These are phyloP conservation scores for Sphaceloma murrayae DNA, from an alignment of 2,329 filamentous ascomycete species.

Conservation along the genomic window DNA sequence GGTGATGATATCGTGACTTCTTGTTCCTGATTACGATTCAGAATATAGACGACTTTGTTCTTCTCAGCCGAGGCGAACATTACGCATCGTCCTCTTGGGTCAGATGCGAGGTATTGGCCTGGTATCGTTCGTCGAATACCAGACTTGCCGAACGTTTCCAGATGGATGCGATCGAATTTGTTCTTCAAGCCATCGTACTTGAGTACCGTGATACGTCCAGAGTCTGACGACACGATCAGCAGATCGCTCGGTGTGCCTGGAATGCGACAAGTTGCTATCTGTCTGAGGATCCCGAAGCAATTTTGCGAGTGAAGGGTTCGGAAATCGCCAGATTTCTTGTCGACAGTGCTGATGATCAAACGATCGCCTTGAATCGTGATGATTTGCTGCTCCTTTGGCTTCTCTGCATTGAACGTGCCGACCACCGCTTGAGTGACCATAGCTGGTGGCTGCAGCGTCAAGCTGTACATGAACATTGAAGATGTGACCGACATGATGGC, in stretches of 20 bases:
- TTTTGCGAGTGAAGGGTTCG: conserved; percentile 81
- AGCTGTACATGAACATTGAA: conserved; percentile 52
- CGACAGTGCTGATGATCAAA: conserved; percentile 76
- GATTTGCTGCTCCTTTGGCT: conserved; percentile 87
- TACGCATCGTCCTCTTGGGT: conserved; percentile 91
- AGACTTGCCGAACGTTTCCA: conserved; percentile 98
- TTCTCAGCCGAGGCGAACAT: conserved; percentile 92
- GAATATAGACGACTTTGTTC: conserved; percentile 98
- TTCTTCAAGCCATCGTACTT: conserved; percentile 84
- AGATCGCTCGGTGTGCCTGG: conserved; percentile 98
- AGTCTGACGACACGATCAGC: conserved; percentile 90
- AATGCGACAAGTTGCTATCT: conserved; percentile 78
- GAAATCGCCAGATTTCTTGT: conserved; percentile 59
- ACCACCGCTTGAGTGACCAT: conserved; percentile 83
- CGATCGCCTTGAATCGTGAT: conserved; percentile 86
- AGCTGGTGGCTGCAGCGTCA: conserved; percentile 89
- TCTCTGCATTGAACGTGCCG: conserved; percentile 72
- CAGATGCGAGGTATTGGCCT: conserved; percentile 89
- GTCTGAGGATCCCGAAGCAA: conserved; percentile 89
- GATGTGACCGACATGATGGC: conserved; percentile 20
- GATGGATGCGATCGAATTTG: conserved; percentile 76
- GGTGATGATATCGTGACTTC: conserved; percentile 96
- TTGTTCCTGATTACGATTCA: conserved; percentile 89
- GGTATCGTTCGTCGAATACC: conserved; percentile 87
- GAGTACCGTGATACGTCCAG: conserved; percentile 85